phyloP scores from a whole-genome alignment of 2,329 filamentous ascomycete species.

The Aureobasidium sp. region DNA sequence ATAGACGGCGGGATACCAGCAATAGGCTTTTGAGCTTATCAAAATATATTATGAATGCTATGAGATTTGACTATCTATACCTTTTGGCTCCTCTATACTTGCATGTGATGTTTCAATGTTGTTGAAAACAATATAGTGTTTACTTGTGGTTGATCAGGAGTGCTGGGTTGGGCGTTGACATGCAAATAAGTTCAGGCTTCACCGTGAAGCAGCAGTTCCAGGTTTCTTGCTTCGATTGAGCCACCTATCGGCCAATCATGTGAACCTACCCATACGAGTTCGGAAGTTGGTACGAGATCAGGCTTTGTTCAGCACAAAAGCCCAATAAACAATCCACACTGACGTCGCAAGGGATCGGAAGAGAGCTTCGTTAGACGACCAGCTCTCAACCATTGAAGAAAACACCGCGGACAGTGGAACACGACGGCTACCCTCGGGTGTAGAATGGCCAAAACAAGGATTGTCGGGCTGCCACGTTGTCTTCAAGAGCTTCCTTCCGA shows the following conservation, averaged over 20 bases:
- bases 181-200: background rate
- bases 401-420: background rate
- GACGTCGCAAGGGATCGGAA: background rate
- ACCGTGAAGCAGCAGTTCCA: background rate
- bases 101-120: background rate
- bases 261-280: background rate
- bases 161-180: background rate
- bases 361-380: background rate
- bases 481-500: background rate
- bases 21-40: background rate
- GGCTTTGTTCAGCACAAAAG: background rate
- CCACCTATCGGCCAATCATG: background rate
- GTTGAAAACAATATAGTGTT: background rate
- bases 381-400: background rate
- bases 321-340: background rate
- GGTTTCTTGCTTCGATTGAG: background rate
- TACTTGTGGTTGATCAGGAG: background rate
- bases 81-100: no score
- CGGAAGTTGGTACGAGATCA: background rate
- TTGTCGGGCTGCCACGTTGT: background rate
- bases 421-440: slow-evolving; percentile 1
- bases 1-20: slow-evolving; percentile 10
- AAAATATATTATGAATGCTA: slow-evolving; percentile 8
- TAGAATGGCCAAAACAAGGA: background rate
- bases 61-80: background rate